Evolutionary conservation across 768 basidiomycete genomes (phyloP).

Genomic region (Pisolithus albus): DNA sequence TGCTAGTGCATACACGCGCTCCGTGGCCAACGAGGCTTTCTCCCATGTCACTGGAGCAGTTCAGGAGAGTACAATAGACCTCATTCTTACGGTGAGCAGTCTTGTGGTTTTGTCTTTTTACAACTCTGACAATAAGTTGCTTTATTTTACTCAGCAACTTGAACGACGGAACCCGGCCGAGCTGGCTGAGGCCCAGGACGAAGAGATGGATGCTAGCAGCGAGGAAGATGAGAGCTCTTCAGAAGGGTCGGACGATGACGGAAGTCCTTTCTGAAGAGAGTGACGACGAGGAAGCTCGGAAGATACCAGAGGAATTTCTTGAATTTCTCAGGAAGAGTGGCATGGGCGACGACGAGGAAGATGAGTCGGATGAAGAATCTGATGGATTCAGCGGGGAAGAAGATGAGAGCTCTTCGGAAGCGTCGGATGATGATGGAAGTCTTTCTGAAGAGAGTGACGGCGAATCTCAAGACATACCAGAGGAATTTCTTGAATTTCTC

Average conservation of each 20-base stretch:
- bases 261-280: conserved; percentile 39
- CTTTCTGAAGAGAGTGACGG: conserved; percentile 48
- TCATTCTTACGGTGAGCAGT: conserved; percentile 72
- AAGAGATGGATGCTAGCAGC: conserved; percentile 36
- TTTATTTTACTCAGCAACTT: conserved; percentile 59
- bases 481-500: conserved; percentile 59
- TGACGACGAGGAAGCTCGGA: conserved; percentile 43
- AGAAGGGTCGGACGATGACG: conserved; percentile 25
- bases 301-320: conserved; percentile 63
- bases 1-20: conserved; percentile 72
- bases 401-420: conserved; percentile 27
- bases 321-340: conserved; percentile 57
- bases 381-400: too few species aligned
- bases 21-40: conserved; percentile 76
- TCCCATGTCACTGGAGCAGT: conserved; percentile 61
- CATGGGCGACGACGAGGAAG: conserved; percentile 47
- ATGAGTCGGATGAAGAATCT: conserved; percentile 25
- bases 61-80: conserved; percentile 64
- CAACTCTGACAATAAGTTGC: neutral
- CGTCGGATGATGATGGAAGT: conserved; percentile 25
- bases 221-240: conserved; percentile 29
- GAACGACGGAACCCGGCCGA: conserved; percentile 61
- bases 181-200: conserved; percentile 35
- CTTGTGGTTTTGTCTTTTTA: neutral
- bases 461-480: conserved; percentile 48